A percentile compares a stretch with the other conserved stretches of the same genome.
phyloP scores from a whole-genome alignment of 2,329 filamentous ascomycete species.

The Exophiala sideris region DNA sequence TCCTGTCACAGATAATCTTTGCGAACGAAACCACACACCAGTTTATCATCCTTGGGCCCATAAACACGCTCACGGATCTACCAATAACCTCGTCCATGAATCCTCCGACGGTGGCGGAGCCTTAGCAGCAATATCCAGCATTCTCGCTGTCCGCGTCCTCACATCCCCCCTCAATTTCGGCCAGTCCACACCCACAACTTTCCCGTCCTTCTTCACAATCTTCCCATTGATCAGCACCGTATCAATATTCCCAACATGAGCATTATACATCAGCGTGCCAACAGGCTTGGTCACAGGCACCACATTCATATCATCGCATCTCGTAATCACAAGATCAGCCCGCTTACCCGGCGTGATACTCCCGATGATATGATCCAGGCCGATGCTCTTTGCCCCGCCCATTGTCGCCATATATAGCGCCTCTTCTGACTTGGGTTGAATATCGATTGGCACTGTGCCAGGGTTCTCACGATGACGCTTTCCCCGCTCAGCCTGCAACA shows the following conservation, averaged over 20 bases:
- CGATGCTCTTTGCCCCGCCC: conserved; percentile 31
- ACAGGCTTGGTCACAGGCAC: conserved; percentile 30
- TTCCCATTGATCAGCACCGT: conserved; percentile 32
- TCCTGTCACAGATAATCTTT: too few species aligned
- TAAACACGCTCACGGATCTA: too few species aligned
- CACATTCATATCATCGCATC: conserved; percentile 29
- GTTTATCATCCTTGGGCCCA: too few species aligned
- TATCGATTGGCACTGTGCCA: conserved; percentile 16
- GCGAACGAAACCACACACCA: too few species aligned
- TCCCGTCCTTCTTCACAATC: conserved; percentile 25
- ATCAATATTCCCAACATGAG: conserved; percentile 28
- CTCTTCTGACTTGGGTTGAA: conserved; percentile 25
- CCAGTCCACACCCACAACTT: conserved; percentile 9
- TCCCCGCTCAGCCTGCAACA: conserved; percentile 28
- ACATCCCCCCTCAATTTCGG: conserved; percentile 5
- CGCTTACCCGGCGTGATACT: conserved; percentile 31
- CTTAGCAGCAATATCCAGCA: background rate
- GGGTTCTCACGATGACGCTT: conserved; percentile 16
- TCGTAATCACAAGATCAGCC: conserved; percentile 33
- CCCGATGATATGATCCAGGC: conserved; percentile 30
- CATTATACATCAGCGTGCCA: conserved; percentile 32
- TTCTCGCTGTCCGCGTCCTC: background rate
- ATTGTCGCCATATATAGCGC: conserved; percentile 32
- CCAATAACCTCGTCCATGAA: background rate
- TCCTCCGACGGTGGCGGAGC: background rate